Percentiles rank a stretch among this genome's conserved stretches.
These are phyloP conservation scores for Sporisorium scitamineum DNA, from an alignment of 1,284 basidiomycete species.

Conservation along the genomic window DNA sequence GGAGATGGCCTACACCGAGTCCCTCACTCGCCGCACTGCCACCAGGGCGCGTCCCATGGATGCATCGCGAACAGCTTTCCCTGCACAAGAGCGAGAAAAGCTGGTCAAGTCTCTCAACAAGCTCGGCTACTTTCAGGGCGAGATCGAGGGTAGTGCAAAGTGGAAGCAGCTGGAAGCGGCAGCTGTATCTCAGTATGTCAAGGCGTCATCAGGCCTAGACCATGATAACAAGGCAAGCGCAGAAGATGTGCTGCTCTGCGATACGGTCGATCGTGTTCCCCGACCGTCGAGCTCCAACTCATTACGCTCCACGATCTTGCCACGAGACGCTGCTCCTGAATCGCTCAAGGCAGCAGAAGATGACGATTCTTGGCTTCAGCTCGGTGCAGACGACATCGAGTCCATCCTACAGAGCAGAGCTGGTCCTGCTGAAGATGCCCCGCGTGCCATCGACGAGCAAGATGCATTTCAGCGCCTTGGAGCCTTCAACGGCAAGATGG, in stretches of 20 bases:
- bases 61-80: neutral
- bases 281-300: neutral
- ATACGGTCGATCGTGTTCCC: constrained; percentile 16
- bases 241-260: constrained; percentile 10
- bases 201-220: neutral
- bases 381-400: constrained; percentile 47
- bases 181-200: constrained; percentile 30
- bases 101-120: constrained; percentile 44
- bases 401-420: constrained; percentile 28
- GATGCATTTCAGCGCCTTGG: constrained; percentile 48
- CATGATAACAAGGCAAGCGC: neutral
- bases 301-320: neutral
- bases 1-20: constrained; percentile 58
- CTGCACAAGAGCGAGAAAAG: constrained; percentile 19
- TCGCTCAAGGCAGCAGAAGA: constrained; percentile 36
- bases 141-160: constrained; percentile 49
- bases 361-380: constrained; percentile 56
- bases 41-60: constrained; percentile 11
- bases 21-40: constrained; percentile 21
- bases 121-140: constrained; percentile 61
- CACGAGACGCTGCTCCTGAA: neutral
- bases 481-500: constrained; percentile 57
- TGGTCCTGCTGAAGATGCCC: neutral
- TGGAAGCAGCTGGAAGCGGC: constrained; percentile 58
- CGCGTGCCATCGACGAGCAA: constrained; percentile 32